Percentiles rank a stretch among this genome's conserved stretches.
Conservation (phyloP, 2,329 filamentous ascomycete species). For the Aspergillus pseudonomiae region DNA sequence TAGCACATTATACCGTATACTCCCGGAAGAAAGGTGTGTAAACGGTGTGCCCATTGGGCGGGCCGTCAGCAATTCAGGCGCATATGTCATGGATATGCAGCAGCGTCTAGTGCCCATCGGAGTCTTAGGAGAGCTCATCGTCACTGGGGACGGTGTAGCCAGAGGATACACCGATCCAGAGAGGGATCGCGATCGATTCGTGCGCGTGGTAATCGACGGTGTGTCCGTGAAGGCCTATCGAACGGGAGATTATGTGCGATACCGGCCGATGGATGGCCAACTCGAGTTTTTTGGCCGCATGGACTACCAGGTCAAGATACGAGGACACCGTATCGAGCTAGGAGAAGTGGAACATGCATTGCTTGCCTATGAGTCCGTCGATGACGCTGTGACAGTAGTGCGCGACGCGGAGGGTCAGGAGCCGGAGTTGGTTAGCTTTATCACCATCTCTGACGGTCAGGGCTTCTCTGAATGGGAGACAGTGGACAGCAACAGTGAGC, state of each 20-base stretch:
- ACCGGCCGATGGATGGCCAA: background rate
- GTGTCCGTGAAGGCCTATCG: background rate
- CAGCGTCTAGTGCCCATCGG: background rate
- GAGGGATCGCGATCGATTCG: background rate
- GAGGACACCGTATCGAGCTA: background rate
- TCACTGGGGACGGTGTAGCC: slow-evolving; percentile 2
- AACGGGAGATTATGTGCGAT: slow-evolving; percentile 7
- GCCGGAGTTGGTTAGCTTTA: too few species aligned
- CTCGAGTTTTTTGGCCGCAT: background rate
- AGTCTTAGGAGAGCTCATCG: slow-evolving; percentile 7
- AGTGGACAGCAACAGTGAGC: too few species aligned
- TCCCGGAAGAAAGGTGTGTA: too few species aligned
- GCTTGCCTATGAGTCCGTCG: background rate
- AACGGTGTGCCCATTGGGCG: background rate
- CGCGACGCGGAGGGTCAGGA: too few species aligned
- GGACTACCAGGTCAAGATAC: background rate
- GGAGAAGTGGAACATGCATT: background rate
- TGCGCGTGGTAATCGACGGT: background rate
- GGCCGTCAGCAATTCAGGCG: background rate
- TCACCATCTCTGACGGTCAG: too few species aligned
- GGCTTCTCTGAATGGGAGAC: too few species aligned
- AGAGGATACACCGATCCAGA: background rate
- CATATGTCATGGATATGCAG: background rate
- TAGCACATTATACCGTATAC: background rate
- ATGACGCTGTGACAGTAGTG: too few species aligned